Evolutionary conservation across 1,284 basidiomycete genomes (phyloP), one percentile per base, ranked within the genome.

Genomic region (Cryptococcus sp.): DNA sequence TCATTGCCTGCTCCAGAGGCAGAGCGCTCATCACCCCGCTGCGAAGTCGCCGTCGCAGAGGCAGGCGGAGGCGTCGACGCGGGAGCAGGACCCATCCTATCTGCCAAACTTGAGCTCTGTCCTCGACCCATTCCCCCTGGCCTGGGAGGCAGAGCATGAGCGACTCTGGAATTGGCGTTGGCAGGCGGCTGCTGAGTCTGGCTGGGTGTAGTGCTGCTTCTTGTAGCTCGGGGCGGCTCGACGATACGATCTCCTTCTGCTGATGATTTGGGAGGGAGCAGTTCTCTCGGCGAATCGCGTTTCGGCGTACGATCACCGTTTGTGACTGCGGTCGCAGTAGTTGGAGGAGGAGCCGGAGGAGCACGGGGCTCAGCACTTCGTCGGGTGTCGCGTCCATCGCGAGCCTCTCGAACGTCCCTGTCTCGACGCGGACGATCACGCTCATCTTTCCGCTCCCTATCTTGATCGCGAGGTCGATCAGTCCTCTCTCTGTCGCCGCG

Each of bases 231-330:
- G 16, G 66, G 68, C 6, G 64, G 40, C 46, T 66, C 64, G 4
- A 67, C 56, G 30, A 65, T 69, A 46, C 65, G 23, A 45, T 63
- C 67, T 25, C 20, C 43, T 15, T 42, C 45, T 3, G 48, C 8
- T 22, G 40, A 20, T 5, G 46, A 22, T 47, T 47, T 27, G 23
- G 47, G n/a, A 16, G 59, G 60, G 13, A 58, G 35, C 5, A 61
- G 46, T 22, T 63, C 59, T 51, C 56, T 60, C 8, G 59, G 51
- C n/a, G 57, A 50, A 46, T 64, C 62, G 19, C 62, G 35, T 49
- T 58, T 61, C 6, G 66, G 66, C 3, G 66, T 68, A n/a, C 60
- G 58, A 56, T 68, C 66, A 30, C 47, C 49, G 20, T 62, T 41
- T 27, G 51, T 30, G 27, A 42, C 41, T 22, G 27, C 53, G 19